These are phyloP conservation scores for Suhomyces ambrosiae DNA, from an alignment of 1,139 yeast genomes.

Conservation along the genomic window DNA sequence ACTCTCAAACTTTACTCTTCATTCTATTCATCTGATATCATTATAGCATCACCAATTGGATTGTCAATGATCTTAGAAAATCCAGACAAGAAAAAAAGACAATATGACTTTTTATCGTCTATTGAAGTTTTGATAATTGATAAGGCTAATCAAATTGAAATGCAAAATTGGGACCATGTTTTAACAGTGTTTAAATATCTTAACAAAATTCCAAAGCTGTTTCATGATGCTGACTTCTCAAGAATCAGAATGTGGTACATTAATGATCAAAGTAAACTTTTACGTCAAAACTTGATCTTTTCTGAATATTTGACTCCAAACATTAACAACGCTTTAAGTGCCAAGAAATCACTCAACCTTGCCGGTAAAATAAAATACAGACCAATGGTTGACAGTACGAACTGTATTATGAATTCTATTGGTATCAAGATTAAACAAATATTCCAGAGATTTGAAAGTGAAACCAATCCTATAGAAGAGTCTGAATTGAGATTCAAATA, in stretches of 20 bases:
- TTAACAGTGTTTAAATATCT: constrained; percentile 68
- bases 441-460: constrained; percentile 66
- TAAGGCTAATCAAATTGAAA: constrained; percentile 81
- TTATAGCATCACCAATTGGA: constrained; percentile 92
- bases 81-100: constrained; percentile 60
- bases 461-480: constrained; percentile 56
- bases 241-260: constrained; percentile 91
- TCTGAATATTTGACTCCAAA: constrained; percentile 79
- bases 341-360: constrained; percentile 60
- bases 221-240: constrained; percentile 87
- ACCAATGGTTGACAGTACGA: constrained; percentile 35
- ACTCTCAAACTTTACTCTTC: constrained; percentile 81
- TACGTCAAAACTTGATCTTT: constrained; percentile 80
- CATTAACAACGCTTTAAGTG: constrained; percentile 64
- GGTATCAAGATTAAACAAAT: constrained; percentile 68
- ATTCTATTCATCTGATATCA: constrained; percentile 81
- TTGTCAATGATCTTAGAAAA: constrained; percentile 75
- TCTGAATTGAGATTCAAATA: constrained; percentile 81
- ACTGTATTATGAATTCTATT: constrained; percentile 52
- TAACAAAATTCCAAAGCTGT: constrained; percentile 73
- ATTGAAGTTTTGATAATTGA: constrained; percentile 81
- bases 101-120: constrained; percentile 78
- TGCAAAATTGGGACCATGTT: constrained; percentile 94
- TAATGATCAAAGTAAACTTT: constrained; percentile 72
- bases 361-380: constrained; percentile 67